phyloP scores from a whole-genome alignment of 495 filamentous ascomycete species.

The Halenospora varia region DNA sequence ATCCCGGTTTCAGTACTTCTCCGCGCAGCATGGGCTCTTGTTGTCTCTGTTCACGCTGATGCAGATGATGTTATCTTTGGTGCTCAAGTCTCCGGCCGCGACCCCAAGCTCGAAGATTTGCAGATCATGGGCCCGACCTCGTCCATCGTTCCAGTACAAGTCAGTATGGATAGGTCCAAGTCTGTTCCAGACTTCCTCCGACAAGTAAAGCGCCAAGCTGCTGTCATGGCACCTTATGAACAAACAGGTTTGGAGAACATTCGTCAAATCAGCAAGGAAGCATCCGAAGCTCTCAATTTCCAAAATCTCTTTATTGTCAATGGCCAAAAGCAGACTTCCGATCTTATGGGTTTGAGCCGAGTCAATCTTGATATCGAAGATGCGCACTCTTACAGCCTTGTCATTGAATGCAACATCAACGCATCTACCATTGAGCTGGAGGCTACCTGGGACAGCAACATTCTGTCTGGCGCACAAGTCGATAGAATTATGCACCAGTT shows the following conservation, averaged over 20 bases:
- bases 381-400: neutral
- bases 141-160: neutral
- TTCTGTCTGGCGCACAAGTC: constrained; percentile 17
- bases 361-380: neutral
- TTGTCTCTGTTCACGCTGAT: neutral
- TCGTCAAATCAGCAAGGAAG: neutral
- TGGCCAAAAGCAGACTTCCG: neutral
- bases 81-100: neutral
- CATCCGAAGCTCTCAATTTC: neutral
- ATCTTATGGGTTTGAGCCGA: neutral
- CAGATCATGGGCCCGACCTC: neutral
- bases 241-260: neutral
- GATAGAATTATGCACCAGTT: constrained; percentile 20
- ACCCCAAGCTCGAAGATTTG: neutral
- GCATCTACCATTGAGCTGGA: neutral
- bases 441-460: constrained; percentile 14
- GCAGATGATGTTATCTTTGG: neutral
- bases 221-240: neutral
- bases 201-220: neutral
- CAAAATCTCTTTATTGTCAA: neutral
- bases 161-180: neutral
- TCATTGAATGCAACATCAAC: neutral
- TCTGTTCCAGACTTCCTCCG: neutral
- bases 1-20: neutral
- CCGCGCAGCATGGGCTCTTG: neutral